Evolutionary conservation across 768 basidiomycete species (phyloP), one percentile per base, ranked within the genome.

Genomic region (Termitomyces eurrhizus): DNA sequence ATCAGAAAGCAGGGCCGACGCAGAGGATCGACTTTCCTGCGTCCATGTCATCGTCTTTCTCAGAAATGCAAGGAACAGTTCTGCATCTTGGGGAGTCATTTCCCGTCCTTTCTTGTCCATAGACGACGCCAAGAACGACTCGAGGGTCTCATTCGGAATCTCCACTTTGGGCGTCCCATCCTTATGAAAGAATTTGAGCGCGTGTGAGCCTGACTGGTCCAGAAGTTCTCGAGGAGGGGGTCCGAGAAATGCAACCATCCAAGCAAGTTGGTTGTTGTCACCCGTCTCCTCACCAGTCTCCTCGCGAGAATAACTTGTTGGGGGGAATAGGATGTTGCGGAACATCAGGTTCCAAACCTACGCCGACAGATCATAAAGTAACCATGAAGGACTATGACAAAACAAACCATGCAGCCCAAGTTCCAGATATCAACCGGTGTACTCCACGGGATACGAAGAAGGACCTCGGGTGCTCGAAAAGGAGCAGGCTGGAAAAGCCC

Each of bases 41-140:
- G 45, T 57, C 56, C 56, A 57, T 37, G 56, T 57, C 7, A 57
- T n/a, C 7, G 56, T 57, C 18, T 29, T 24, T 49, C 45, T 57
- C 16, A 57, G 24, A 24, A 57, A 57, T 5, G 56, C 56, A 26
- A 57, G 56, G 14, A 56, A 56, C n/a, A 37, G 33, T n/a, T 57
- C 33, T 12, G 56, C 49, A 24, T 57, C 56, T 44, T 57, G 21
- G 13, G 35, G 0, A 3, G 56, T 46, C 56, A 57, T 57, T 18
- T 13, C 39, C 56, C 32, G 24, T 2, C 16, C 24, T 49, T 7
- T 13, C 6, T 18, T 4, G 2, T n/a, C 13, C 14, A 57, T 12
- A 50, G 13, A 57, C 5, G 56, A 57, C 5, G 46, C 48, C 4
- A 57, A 24, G 1, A 24, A 35, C 12, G 56, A 57, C 14, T 57